Base-by-base conservation (phyloP, 2,329 filamentous ascomycete species). In the Arthrobotrys entomopaga region DNA sequence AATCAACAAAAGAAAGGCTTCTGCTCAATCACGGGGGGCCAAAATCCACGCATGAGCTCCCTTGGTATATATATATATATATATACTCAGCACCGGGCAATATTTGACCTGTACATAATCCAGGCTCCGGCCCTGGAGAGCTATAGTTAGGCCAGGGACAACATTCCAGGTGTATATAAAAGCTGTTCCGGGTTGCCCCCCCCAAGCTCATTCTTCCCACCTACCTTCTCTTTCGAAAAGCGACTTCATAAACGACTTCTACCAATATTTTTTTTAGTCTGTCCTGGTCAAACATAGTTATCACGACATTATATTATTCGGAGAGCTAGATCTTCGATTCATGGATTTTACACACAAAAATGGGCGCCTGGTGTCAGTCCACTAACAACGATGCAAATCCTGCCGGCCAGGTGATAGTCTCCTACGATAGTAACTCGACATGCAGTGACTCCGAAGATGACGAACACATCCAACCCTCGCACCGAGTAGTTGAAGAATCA, bases 351-450 rank as follows among this genome's bases (percentile, higher is more conserved):
- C 8, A 19, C 38, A 43, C 22, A 43, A 54, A 48, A 54, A 65
- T 72, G 67, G 56, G 60, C 29, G 53, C 43, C 22, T 72, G 67
- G 67, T 72, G 65, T 34, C 63, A 59, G 46, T 38, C 58, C 10
- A 59, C 15, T n/a, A 60, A 60, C 53, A 66, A 63, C 40, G 40
- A 48, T 26, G 48, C 50, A 7, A 56, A 50, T 15, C 53, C 67
- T 34, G n/a, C 67, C 5, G 43, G 49, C 20, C 56, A 50, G 26
- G 53, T 54, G 40, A 66, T 54, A 26, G 60, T 61, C n/a, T 65
- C 49, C 6, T 73, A 73, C 34, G 61, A 61, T 48, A 61, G 69
- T 20, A 60, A 48, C 38, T 53, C 38, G 22, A 64, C 66, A 8
- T 69, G 56, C 8, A 63, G 67, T 24, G 19, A 20, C 16, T 63